phyloP scores from a whole-genome alignment of 805 yeast species.

The Cyberlindnera euphorbiae region DNA sequence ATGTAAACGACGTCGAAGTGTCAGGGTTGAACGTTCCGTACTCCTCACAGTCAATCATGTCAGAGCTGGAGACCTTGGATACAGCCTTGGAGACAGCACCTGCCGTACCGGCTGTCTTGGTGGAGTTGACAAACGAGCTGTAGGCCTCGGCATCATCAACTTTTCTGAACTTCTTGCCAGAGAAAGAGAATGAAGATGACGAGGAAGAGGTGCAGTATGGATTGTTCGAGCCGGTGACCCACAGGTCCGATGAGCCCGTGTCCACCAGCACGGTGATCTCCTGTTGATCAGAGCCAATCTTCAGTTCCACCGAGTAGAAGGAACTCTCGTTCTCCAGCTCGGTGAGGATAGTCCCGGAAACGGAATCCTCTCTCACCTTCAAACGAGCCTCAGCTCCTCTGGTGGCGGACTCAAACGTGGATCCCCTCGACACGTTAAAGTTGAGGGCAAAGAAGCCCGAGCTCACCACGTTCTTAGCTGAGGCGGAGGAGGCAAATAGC shows the following conservation, averaged over 20 bases:
- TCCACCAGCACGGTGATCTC: constrained; percentile 56
- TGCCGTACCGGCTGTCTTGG: neutral
- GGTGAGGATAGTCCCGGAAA: constrained; percentile 29
- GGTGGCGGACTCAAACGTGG: constrained; percentile 12
- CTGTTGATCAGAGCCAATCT: constrained; percentile 56
- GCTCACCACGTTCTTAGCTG: constrained; percentile 12
- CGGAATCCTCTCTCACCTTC: constrained; percentile 4
- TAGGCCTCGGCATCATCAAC: constrained; percentile 8
- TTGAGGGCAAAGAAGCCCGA: constrained; percentile 13
- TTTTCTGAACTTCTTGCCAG: constrained; percentile 9
- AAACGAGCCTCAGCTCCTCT: constrained; percentile 10
- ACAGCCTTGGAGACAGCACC: constrained; percentile 1
- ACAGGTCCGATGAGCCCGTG: constrained; percentile 73
- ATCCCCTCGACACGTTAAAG: constrained; percentile 18
- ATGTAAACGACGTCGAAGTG: constrained; percentile 30
- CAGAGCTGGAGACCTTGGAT: constrained; percentile 8
- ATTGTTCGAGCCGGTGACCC: constrained; percentile 51
- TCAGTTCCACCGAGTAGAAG: constrained; percentile 42
- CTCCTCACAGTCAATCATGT: constrained; percentile 30
- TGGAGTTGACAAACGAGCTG: neutral
- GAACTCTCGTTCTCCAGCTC: constrained; percentile 34
- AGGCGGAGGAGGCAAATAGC: constrained; percentile 7
- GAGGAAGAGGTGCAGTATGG: constrained; percentile 36
- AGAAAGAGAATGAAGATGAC: constrained; percentile 2
- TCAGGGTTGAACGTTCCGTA: constrained; percentile 36